These are phyloP conservation scores for Phanerodontia chrysosporium DNA, from an alignment of 768 basidiomycete species.

Conservation along the genomic window DNA sequence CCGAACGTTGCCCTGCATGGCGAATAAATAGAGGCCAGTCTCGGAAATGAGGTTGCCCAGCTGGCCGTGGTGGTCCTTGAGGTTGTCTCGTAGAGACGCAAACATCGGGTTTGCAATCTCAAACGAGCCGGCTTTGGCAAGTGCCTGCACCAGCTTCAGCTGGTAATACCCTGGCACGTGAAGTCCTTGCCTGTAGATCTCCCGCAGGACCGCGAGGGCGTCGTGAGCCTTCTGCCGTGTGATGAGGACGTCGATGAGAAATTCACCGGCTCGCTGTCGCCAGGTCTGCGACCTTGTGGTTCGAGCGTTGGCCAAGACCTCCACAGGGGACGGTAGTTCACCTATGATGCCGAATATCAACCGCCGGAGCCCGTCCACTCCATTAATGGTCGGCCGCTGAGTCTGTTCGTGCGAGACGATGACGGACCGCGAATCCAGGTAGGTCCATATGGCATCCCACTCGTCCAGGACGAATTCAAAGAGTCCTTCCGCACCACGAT, in stretches of 20 bases:
- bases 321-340: constrained; percentile 30
- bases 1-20: constrained; percentile 46
- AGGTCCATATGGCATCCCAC: constrained; percentile 29
- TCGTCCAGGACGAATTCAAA: constrained; percentile 39
- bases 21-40: constrained; percentile 48
- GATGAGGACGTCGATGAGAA: constrained; percentile 41
- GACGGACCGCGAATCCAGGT: constrained; percentile 18
- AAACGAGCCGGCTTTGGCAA: constrained; percentile 37
- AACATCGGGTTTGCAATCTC: constrained; percentile 43
- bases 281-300: constrained; percentile 24
- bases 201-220: constrained; percentile 37
- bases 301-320: constrained; percentile 18
- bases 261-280: constrained; percentile 30
- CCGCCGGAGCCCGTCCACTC: constrained; percentile 25
- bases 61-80: constrained; percentile 14
- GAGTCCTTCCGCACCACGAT: constrained; percentile 28
- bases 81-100: constrained; percentile 23
- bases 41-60: constrained; percentile 27
- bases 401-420: constrained; percentile 15
- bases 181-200: constrained; percentile 36
- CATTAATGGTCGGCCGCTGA: constrained; percentile 5
- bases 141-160: constrained; percentile 36
- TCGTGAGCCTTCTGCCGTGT: constrained; percentile 28
- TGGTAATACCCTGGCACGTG: constrained; percentile 26
- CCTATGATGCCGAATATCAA: constrained; percentile 25